Evolutionary conservation across 169 alveolate genomes (phyloP), one percentile per base, ranked within the genome.

Genomic region (Cyclospora cayetanensis): DNA sequence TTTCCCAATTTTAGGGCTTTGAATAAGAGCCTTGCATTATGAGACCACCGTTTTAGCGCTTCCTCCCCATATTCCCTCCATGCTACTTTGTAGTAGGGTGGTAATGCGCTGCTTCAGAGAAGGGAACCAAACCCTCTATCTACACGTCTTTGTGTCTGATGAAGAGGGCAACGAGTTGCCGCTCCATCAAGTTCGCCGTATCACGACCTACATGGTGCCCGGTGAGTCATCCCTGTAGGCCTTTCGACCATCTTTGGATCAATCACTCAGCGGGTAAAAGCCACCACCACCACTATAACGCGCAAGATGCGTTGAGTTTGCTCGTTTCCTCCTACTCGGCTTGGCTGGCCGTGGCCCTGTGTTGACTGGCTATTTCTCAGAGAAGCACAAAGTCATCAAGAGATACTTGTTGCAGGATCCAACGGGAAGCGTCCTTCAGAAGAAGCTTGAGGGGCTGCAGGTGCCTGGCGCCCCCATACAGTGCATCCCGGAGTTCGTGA

Each of bases 121-220:
- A 11, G 74, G 74, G 27, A 60, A 60, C 31, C 74, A 25, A 25
- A 60, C 74, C 37, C 74, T 60, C 15, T 60, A 60, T 25, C 74
- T 60, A 3, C 74, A 60, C 74, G 74, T 60, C 11, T 60, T 22
- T 60, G 74, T 60, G 25, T 60, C 74, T 29, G 74, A 60, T 60
- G 74, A 60, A 60, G 74, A 20, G 31, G 74, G 74, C 74, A 60
- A 60, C 18, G 74, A 60, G 31, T 12, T 60, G n/a, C 74, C 74
- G 15, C 9, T 60, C 18, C 74, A 60, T 60, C 74, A 60, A 60
- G 74, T 60, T 15, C 74, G 74, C 37, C 74, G 31, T 11, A 11
- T 60, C n/a, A 60, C 74, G 9, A 60, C 74, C 37, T 25, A 60
- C 74, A 60, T 60, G 74, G 74, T 60, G n/a, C 74, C 74, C n/a